phyloP scores from a whole-genome alignment of 345 rosid genomes.

The Aethionema arabicum region DNA sequence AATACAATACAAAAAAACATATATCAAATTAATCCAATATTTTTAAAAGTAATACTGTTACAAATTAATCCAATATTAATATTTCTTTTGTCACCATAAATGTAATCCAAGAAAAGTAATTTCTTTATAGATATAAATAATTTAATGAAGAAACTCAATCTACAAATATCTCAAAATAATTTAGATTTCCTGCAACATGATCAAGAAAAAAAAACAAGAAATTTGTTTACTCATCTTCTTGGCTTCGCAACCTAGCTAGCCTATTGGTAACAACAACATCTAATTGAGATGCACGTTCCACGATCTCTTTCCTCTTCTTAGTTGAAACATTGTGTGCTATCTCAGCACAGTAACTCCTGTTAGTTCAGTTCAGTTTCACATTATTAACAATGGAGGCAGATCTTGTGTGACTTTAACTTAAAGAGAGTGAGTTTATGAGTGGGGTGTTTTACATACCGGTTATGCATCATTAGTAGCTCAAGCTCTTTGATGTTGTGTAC shows the following conservation, averaged over 20 bases:
- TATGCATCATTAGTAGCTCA: constrained; percentile 90
- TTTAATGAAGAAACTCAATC: too few relatives aligned
- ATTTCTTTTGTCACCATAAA: too few relatives aligned
- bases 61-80: too few relatives aligned
- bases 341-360: constrained; percentile 83
- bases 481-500: constrained; percentile 74
- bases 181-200: neutral
- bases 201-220: neutral
- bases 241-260: constrained; percentile 73
- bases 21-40: too few relatives aligned
- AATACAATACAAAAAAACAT: too few relatives aligned
- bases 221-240: constrained; percentile 57
- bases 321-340: constrained; percentile 71
- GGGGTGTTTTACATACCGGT: constrained; percentile 10
- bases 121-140: too few relatives aligned
- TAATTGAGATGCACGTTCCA: constrained; percentile 62
- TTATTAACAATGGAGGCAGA: too few relatives aligned
- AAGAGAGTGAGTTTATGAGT: too few relatives aligned
- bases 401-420: too few relatives aligned
- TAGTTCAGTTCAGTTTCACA: too few relatives aligned
- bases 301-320: constrained; percentile 62
- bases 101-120: too few relatives aligned
- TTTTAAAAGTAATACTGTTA: too few relatives aligned
- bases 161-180: neutral
- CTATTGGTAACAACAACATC: constrained; percentile 70